Evolutionary conservation across 2,329 filamentous ascomycete genomes (phyloP), one percentile per base, ranked within the genome.

Genomic region (Botrytis fabae): DNA sequence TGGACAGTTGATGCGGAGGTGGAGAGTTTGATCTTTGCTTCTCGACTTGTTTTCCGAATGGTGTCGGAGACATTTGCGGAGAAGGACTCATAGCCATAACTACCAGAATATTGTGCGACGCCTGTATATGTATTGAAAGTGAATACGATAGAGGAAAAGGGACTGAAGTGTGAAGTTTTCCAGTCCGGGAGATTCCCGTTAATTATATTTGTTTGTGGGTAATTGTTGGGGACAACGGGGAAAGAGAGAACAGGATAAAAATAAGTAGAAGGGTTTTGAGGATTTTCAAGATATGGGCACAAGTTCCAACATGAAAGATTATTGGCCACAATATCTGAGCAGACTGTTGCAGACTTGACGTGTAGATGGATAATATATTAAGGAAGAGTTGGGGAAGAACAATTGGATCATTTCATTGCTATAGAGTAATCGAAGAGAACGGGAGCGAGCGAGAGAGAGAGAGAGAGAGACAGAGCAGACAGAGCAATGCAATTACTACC

Each of bases 1-100:
- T 98, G 59, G 93, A 95, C 40, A 79, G 77, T 65, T 79, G 78
- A 63, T 79, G 79, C 35, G 75, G 75, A 72, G 78, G 78, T 42
- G 80, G 79, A 61, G 79, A 79, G 69, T 79, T 78, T n/a, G 80
- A 79, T 22, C 76, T 77, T 57, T 78, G 77, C 72, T 77, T 74
- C 38, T 80, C 78, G 69, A 75, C 72, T 74, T 75, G 75, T 64
- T 78, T 75, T n/a, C 68, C 73, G 44, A 76, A 76, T 73, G 79
- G 77, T 32, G 75, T 70, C 66, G 80, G 79, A 28, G 79, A 80
- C 22, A 74, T 71, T 70, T 78, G 78, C 44, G 79, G 80, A 40
- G 80, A 80, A 42, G 76, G 76, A 77, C 78, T 81, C 75, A 78
- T 77, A 28, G 77, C 76, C 76, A 79, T 78, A 4, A 59, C 70